Base-by-base conservation (phyloP, 2,329 filamentous ascomycete species). In the Ceratocystiopsis minuta region DNA sequence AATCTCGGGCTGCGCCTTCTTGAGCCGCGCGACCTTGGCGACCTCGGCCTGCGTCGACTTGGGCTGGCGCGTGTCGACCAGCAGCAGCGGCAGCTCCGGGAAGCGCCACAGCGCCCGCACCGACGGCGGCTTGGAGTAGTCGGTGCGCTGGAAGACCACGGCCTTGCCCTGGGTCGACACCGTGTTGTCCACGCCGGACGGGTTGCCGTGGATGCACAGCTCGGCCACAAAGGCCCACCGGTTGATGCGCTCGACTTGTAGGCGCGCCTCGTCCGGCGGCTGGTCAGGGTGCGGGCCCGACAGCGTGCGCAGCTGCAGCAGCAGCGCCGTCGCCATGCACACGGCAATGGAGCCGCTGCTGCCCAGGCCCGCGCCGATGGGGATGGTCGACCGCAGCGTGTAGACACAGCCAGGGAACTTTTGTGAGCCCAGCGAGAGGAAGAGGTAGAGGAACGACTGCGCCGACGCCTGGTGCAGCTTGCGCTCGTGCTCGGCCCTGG, bases 191-290 rank as follows among this genome's bases (percentile, higher is more conserved):
- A 98, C 84, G 0, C 90, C 90, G 0, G 85, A 94, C 1, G 90
- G 90, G 54, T 93, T 96, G 34, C 88, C 90, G 56, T 98, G 90
- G 48, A 96, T 95, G 60, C 86, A 90, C 75, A 96, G 81, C 59
- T 98, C 90, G 18, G 81, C 81, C 1, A 98, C 90, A 59, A 95
- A 96, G 0, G 90, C 87, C 90, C 92, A 98, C 47, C 82, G 74
- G 60, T 98, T 98, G 62, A 98, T 95, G 48, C 88, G 77, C 62
- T 96, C 87, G 28, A 96, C 72, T 57, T 98, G 88, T 36, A 86
- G 61, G 45, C 82, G 77, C n/a, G 84, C 84, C 61, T 98, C 90
- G 42, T 85, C 78, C 1, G 76, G 62, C 4, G 86, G 84, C 58
- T 96, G 88, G 53, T 96, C 88, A 0, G 83, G 82, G 55, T 96